These are phyloP conservation scores for Cryomyces antarcticus DNA, from an alignment of 495 filamentous ascomycete genomes.

Conservation along the genomic window DNA sequence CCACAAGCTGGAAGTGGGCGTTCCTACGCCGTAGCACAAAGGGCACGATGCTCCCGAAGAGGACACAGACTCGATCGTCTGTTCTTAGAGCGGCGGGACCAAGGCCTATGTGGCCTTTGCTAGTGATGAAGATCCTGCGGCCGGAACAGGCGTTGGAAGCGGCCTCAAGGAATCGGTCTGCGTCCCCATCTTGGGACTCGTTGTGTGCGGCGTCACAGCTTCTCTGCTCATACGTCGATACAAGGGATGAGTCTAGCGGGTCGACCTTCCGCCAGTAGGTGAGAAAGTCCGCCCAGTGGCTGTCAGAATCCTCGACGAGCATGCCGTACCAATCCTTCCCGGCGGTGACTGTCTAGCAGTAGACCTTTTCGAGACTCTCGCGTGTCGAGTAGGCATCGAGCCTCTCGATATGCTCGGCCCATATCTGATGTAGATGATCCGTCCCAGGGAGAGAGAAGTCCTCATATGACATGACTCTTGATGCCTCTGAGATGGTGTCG, in stretches of 20 bases:
- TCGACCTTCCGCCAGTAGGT: not conserved
- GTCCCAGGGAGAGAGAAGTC: no score
- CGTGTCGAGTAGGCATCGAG: no score
- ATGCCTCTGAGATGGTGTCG: no score
- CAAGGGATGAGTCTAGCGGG: no score
- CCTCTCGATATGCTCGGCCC: no score
- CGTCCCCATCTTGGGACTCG: not conserved
- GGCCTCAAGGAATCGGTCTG: not conserved
- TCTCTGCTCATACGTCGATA: not conserved
- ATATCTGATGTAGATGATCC: no score
- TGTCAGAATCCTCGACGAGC: not conserved
- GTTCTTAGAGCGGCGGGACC: constrained; percentile 2
- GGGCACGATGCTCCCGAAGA: constrained; percentile 5
- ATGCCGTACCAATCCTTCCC: not conserved
- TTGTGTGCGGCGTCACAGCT: not conserved
- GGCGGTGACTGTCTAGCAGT: not conserved
- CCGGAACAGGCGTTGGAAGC: not conserved
- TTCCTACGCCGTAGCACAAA: constrained; percentile 1
- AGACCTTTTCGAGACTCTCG: no score
- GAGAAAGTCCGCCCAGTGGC: not conserved
- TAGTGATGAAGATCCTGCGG: not conserved
- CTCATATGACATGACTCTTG: no score
- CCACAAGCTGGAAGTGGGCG: constrained; percentile 3
- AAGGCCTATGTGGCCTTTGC: constrained; percentile 4
- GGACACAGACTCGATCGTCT: constrained; percentile 5